Base-by-base conservation (phyloP, 768 basidiomycete genomes). In the Mycena olivaceomarginata region DNA sequence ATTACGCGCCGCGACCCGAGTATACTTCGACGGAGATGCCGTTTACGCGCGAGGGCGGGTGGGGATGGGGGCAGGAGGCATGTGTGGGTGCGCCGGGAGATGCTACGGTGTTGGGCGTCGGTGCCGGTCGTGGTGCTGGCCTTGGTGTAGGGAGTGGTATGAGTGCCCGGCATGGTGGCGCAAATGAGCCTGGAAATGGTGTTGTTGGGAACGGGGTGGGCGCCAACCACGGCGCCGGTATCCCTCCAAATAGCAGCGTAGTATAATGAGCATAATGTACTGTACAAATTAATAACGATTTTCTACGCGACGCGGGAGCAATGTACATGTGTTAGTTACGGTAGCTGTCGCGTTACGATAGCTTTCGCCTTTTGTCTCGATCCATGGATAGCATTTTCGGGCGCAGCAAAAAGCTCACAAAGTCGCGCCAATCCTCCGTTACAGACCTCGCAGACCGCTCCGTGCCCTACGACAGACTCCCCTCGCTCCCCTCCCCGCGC, bases 381-480 rank as follows among this genome's bases (percentile, higher is more conserved):
- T 20, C 51, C 48, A 95, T 95, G 95, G 93, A 93, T 73, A 90
- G 86, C 60, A 80, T 95, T 67, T 94, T 95, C 83, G 92, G 91
- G 66, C 90, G 93, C 81, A 74, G 93, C 81, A 74, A 72, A 88
- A 94, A 89, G 82, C 85, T 64, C 15, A 41, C 86, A 64, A 90
- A 93, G 67, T 87, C 90, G 65, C 91, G 94, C 67, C 92, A 92
- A 80, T 88, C 93, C 64, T 95, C 94, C 11, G 79, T 91, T 16
- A 92, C 92, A 78, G 93, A 94, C 82, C 88, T 95, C 71, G 87
- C 87, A 79, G 93, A 93, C 83, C 86, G 89, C 68, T 94, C 94
- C 13, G 89, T 95, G 64, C 95, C 94, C 25, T 95, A 95, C 82
- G 94, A 95, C 87, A 91, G 89, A 82, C 88, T 94, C 46, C 88